Evolutionary conservation across 1,284 basidiomycete genomes (phyloP), one percentile per base, ranked within the genome.

Genomic region (Leccinum discolor): DNA sequence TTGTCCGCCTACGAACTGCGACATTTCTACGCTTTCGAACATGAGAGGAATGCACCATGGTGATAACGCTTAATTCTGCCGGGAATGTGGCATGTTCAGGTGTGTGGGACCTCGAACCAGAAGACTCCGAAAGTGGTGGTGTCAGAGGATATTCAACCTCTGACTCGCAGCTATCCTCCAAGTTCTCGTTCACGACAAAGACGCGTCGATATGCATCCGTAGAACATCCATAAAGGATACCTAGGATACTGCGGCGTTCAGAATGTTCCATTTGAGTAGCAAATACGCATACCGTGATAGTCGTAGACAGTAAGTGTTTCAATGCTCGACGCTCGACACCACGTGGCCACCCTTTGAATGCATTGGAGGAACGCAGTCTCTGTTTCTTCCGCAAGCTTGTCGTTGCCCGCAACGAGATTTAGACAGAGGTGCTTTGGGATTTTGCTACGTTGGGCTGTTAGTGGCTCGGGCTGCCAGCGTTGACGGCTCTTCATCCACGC

Each of bases 91-190:
- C 68, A 57, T 74, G 71, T 58, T 83, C 81, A 10, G 88, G 87
- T 1, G 88, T 88, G 29, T 86, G 77, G 21, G 85, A 82, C 67
- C 86, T 81, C 6, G 88, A 90, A 29, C 84, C 85, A 23, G 88
- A 85, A 70, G 84, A 82, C 71, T 91, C 90, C 8, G 91, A 92
- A 21, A 83, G 79, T 3, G 91, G 91, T 29, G 91, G 91, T 0
- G 91, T 93, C 63, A 86, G 79, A 54, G 90, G 90, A 73, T 87
- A 91, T 72, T 86, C 84, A 4, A 84, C 73, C 68, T 88, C 88
- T 14, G 83, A 83, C 60, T 82, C 83, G 59, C 81, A 81, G 29
- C 81, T 82, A 59, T 83, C 80, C 63, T 79, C 75, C 8, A 76
- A 72, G n/a, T 69, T 66, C 42, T 72, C 73, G 57, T 75, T 70